Evolutionary conservation across 208 protist genomes (phyloP).

Genomic region (Leishmania lainsoni): DNA sequence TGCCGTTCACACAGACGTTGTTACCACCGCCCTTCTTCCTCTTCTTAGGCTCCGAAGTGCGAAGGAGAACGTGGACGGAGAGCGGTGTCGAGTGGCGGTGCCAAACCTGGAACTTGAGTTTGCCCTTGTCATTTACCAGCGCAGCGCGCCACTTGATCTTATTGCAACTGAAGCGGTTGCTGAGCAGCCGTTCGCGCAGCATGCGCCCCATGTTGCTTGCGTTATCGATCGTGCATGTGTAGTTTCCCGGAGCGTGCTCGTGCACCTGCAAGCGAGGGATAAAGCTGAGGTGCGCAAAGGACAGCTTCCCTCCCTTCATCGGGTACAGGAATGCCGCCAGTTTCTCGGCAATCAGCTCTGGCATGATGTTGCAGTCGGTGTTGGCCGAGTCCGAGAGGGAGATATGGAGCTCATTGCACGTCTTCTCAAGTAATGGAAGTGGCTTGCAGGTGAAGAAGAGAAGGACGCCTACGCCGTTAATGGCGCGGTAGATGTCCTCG

Average conservation of each 20-base stretch:
- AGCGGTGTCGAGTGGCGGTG: conserved; percentile 59
- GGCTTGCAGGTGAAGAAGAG: conserved; percentile 59
- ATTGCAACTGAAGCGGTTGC: conserved; percentile 83
- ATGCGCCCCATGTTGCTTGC: conserved; percentile 60
- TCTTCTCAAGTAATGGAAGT: conserved; percentile 30
- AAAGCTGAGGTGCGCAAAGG: conserved; percentile 52
- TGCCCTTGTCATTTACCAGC: conserved; percentile 40
- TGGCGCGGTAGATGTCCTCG: conserved; percentile 57
- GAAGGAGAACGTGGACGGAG: conserved; percentile 49
- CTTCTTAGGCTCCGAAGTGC: conserved; percentile 80
- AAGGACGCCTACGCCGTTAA: conserved; percentile 55
- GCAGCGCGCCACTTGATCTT: conserved; percentile 77
- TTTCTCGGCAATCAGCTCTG: conserved; percentile 65
- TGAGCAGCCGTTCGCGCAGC: conserved; percentile 54
- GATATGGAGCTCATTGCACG: conserved; percentile 67
- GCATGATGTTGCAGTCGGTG: conserved; percentile 53
- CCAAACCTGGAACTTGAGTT: conserved; percentile 64
- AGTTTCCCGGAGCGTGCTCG: conserved; percentile 77
- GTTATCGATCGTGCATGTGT: conserved; percentile 80
- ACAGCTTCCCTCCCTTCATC: conserved; percentile 33
- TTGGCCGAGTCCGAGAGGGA: conserved; percentile 45
- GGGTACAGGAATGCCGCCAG: conserved; percentile 63
- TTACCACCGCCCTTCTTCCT: conserved; percentile 45
- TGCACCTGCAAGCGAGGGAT: conserved; percentile 81
- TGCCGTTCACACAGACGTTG: not conserved